A percentile compares a stretch with the other conserved stretches of the same genome.
Evolutionary conservation across 2,329 filamentous ascomycete species (phyloP).

Genomic region (Dothideomycetes sp.): DNA sequence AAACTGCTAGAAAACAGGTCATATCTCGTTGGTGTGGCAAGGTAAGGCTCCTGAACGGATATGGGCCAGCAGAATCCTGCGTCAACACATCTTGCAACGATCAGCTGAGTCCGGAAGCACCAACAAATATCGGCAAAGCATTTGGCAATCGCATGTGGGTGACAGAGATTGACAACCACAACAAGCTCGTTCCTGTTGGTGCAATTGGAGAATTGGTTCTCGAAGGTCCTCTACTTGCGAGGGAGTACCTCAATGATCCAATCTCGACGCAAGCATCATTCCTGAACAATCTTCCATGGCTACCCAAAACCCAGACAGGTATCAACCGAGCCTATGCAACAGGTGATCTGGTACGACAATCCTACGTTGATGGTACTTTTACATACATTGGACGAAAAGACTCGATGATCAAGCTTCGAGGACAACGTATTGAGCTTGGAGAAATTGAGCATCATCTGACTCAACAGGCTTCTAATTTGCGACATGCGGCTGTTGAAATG

Average conservation of each 20-base stretch:
- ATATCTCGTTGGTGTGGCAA: slow-evolving; percentile 67
- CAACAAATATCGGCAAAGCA: slow-evolving; percentile 55
- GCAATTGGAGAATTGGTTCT: slow-evolving; percentile 77
- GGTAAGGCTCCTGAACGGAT: slow-evolving; percentile 68
- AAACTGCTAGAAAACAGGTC: slow-evolving; percentile 75
- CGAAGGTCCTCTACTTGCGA: slow-evolving; percentile 69
- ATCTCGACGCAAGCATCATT: slow-evolving; percentile 69
- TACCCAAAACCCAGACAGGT: slow-evolving; percentile 54
- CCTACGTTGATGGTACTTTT: no score
- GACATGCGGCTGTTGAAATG: no score
- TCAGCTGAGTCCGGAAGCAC: slow-evolving; percentile 47
- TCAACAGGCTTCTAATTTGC: no score
- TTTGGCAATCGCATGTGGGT: slow-evolving; percentile 54
- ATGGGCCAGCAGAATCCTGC: slow-evolving; percentile 83
- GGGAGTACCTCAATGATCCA: slow-evolving; percentile 76
- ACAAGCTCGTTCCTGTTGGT: slow-evolving; percentile 30
- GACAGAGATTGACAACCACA: slow-evolving; percentile 16
- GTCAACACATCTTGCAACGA: slow-evolving; percentile 80
- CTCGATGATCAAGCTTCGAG: slow-evolving; percentile 71
- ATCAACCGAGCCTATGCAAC: no score
- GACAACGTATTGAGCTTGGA: slow-evolving; percentile 72
- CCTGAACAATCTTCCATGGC: slow-evolving; percentile 58
- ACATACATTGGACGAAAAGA: slow-evolving; percentile 81
- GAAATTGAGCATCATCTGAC: slow-evolving; percentile 55
- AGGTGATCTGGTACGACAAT: no score